A percentile compares a stretch with the other conserved stretches of the same genome.
Conservation (phyloP, 345 rosid genomes). For the Melaleuca alternifolia region DNA sequence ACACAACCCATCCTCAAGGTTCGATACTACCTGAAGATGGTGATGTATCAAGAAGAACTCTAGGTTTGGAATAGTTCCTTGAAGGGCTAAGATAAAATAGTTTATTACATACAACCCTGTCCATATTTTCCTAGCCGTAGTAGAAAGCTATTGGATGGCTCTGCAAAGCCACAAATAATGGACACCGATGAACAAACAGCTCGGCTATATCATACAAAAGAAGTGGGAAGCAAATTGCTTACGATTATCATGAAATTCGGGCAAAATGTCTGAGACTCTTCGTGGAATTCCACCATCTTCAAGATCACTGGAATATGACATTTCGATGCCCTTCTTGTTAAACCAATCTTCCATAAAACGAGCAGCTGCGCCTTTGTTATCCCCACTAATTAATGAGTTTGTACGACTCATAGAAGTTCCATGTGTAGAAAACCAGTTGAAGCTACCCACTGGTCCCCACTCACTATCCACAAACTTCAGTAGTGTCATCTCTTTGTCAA, state of each 20-base stretch:
- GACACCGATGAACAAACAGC: background rate
- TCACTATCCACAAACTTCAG: slow-evolving; percentile 84
- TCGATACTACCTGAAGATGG: background rate
- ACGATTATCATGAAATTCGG: slow-evolving; percentile 37
- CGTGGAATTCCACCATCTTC: slow-evolving; percentile 40
- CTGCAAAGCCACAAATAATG: background rate
- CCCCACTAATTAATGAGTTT: slow-evolving; percentile 94
- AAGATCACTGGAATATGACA: slow-evolving; percentile 24
- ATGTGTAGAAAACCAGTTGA: slow-evolving; percentile 98
- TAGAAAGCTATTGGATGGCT: background rate
- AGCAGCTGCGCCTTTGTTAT: slow-evolving; percentile 97
- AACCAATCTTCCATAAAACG: slow-evolving; percentile 98
- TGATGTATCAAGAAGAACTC: background rate
- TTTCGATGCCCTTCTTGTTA: slow-evolving; percentile 26
- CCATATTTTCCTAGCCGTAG: background rate
- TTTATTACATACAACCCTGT: background rate
- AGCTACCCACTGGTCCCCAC: slow-evolving; percentile 95
- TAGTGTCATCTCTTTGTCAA: slow-evolving; percentile 95
- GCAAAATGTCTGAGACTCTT: slow-evolving; percentile 64
- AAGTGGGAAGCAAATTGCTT: slow-evolving; percentile 10
- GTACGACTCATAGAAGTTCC: slow-evolving; percentile 99
- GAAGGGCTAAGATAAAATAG: background rate
- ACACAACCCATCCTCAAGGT: background rate
- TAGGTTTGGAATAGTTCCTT: background rate
- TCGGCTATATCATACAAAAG: background rate